A percentile compares a stretch with the other conserved stretches of the same genome.
phyloP scores from a whole-genome alignment of 2,329 filamentous ascomycete species.

The Botrytis pseudocinerea region DNA sequence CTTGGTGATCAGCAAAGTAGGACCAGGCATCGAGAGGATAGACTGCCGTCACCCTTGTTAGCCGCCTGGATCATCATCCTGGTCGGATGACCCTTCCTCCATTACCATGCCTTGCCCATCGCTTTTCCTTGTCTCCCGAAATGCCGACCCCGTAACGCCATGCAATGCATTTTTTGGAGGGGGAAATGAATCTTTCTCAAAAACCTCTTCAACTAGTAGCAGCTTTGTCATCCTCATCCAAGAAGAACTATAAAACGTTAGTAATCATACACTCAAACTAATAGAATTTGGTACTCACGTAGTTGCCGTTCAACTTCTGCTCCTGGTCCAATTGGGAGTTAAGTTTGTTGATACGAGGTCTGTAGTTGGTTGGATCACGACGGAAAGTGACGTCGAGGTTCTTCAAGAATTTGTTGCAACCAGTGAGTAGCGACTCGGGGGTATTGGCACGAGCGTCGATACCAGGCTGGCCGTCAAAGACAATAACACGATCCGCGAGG shows the following conservation, averaged over 20 bases:
- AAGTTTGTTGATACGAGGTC: constrained; percentile 97
- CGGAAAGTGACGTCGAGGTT: constrained; percentile 98
- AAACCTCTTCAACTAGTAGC: constrained; percentile 59
- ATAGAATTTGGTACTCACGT: constrained; percentile 56
- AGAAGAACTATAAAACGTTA: constrained; percentile 72
- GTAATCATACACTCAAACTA: constrained; percentile 17
- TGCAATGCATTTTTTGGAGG: constrained; percentile 36
- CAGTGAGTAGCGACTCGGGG: constrained; percentile 85
- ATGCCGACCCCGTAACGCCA: constrained; percentile 41
- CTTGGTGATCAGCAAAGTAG: constrained; percentile 33
- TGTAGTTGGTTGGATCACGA: constrained; percentile 92
- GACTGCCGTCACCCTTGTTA: constrained; percentile 59
- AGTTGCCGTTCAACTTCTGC: constrained; percentile 92
- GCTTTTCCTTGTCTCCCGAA: constrained; percentile 33
- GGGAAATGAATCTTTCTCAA: constrained; percentile 47
- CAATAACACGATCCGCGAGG: constrained; percentile 89
- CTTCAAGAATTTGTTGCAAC: constrained; percentile 96
- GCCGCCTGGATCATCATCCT: constrained; percentile 66
- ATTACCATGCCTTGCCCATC: constrained; percentile 43
- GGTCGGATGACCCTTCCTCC: constrained; percentile 61
- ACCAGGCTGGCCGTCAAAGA: constrained; percentile 94
- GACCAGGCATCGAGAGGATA: constrained; percentile 62
- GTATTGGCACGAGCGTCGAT: constrained; percentile 83
- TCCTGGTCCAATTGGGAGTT: constrained; percentile 96
- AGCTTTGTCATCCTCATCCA: constrained; percentile 70